These are phyloP conservation scores for Parachaetomium inaequale DNA, from an alignment of 495 filamentous ascomycete species.

Conservation along the genomic window DNA sequence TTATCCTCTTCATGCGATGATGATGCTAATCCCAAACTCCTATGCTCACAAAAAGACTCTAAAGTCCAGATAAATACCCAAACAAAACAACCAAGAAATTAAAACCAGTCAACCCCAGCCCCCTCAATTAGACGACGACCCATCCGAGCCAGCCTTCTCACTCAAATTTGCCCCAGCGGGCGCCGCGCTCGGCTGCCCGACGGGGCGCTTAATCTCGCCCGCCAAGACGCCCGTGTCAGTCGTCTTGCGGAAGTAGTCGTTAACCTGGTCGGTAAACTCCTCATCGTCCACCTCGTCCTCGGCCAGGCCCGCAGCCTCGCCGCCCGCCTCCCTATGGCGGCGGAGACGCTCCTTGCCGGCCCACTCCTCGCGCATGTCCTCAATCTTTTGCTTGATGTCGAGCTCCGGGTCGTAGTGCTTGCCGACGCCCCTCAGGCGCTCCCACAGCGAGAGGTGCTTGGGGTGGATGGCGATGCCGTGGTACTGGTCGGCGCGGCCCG, in stretches of 20 bases:
- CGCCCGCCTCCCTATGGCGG: conserved; percentile 24
- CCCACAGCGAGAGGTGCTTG: conserved; percentile 77
- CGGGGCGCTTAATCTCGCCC: background rate
- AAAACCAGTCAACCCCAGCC: background rate
- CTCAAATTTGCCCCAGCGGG: too few species aligned
- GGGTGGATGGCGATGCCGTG: conserved; percentile 86
- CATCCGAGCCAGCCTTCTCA: conserved; percentile 3
- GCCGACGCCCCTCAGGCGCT: conserved; percentile 64
- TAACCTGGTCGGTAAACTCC: conserved; percentile 41
- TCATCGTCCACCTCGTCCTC: conserved; percentile 33
- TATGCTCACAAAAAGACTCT: background rate
- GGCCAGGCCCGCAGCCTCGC: conserved; percentile 24
- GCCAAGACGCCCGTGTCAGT: conserved; percentile 4
- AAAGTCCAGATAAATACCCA: background rate
- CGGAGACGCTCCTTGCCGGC: conserved; percentile 32
- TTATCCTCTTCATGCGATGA: background rate
- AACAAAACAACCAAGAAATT: background rate
- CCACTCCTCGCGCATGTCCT: conserved; percentile 63
- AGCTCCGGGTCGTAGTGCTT: conserved; percentile 74
- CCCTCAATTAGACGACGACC: background rate
- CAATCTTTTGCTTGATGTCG: conserved; percentile 74
- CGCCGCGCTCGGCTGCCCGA: too few species aligned
- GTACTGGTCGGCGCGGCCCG: conserved; percentile 71
- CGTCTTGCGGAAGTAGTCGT: conserved; percentile 41
- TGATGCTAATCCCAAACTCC: background rate